Percentiles rank a stretch among this genome's conserved stretches.
These are phyloP conservation scores for Blepharisma japonicum DNA, from an alignment of 73 alveolate species.

Conservation along the genomic window DNA sequence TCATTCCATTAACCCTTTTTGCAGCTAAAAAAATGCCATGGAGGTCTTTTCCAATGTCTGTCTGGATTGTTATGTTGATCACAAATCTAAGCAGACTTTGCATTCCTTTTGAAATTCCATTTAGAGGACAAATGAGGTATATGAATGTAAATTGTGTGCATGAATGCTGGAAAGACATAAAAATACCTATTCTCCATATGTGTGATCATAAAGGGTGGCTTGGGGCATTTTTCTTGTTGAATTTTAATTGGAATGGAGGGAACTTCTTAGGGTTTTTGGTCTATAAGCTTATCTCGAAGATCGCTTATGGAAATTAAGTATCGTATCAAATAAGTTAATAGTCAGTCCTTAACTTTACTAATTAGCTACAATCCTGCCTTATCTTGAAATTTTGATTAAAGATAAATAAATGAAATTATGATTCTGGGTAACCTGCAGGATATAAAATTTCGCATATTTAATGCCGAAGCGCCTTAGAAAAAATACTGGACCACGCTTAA, in stretches of 20 bases:
- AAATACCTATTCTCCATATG: constrained; percentile 2
- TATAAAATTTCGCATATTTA: too few species aligned
- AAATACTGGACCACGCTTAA: too few species aligned
- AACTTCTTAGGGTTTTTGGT: neutral
- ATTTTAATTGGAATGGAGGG: constrained; percentile 14
- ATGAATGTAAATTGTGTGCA: constrained; percentile 19
- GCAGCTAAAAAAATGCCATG: neutral
- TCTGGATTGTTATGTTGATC: neutral
- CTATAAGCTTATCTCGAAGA: too few species aligned
- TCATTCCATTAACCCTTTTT: constrained; percentile 10
- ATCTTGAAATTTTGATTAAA: too few species aligned
- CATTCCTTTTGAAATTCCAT: constrained; percentile 27
- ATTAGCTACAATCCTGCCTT: too few species aligned
- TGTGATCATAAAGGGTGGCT: neutral
- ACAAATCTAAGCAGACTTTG: neutral
- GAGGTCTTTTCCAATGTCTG: neutral
- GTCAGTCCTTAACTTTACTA: too few species aligned
- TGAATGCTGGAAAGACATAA: constrained; percentile 37
- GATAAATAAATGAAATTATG: too few species aligned
- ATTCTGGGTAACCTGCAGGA: too few species aligned
- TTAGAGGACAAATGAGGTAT: constrained; percentile 1
- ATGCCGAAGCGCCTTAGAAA: too few species aligned
- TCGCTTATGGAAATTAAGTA: too few species aligned
- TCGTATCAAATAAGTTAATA: too few species aligned
- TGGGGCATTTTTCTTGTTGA: neutral